Evolutionary conservation across 768 basidiomycete genomes (phyloP), one percentile per base, ranked within the genome.

Genomic region (Mycena metata): DNA sequence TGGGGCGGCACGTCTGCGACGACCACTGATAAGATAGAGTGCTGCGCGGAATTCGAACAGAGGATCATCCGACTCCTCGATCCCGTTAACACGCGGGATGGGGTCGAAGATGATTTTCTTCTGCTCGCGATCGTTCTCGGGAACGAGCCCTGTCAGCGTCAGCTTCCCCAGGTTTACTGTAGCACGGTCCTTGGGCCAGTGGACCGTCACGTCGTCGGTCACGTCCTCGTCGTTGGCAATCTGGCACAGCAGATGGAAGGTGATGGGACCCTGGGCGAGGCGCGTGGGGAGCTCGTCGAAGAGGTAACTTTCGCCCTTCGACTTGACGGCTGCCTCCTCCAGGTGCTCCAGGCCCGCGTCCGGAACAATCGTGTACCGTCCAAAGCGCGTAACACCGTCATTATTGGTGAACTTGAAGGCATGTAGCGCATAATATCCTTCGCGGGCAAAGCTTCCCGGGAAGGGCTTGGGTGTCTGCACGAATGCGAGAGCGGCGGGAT

Each of bases 61-160:
- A 15, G 70, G 70, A 56, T 73, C 72, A n/a, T 66, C 65, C 2
- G 70, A 69, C 24, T 59, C 59, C 26, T 73, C 64, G 36, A 73
- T 73, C 26, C 72, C 72, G 1, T 66, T 39, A 30, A 73, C 63
- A 36, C 71, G 73, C 24, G 73, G 73, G 19, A 72, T 67, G 9
- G 73, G 73, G 47, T 74, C 73, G 41, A 72, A 72, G 24, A 74
- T 72, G 12, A 74, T 70, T 26, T 62, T 69, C 64, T 72, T 64
- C 43, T 70, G 69, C 64, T 68, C 71, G 16, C 17, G 58, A 5
- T 54, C 49, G 33, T 72, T 71, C 30, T 67, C 64, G 9, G 50
- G 41, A 13, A 72, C 64, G n/a, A 74, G 19, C 24, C n/a, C 62
- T 15, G 42, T 61, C 24, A 74, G 36, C 21, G 69, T 59, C 23